These are phyloP conservation scores for Colletotrichum sp. DNA, from an alignment of 2,329 filamentous ascomycete species.

Conservation along the genomic window DNA sequence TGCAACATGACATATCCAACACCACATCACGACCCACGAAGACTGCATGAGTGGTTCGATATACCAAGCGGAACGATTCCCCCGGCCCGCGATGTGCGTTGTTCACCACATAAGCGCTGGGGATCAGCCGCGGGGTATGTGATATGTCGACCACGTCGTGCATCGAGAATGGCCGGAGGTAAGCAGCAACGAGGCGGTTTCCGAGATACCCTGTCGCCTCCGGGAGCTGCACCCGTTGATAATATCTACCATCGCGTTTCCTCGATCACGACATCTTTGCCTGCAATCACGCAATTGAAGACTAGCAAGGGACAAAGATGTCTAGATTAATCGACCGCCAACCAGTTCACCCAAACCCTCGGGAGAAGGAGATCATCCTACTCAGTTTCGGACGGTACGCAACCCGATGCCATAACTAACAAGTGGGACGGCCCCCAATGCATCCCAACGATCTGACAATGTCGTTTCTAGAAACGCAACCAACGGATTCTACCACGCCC, in stretches of 20 bases:
- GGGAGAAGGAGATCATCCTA: conserved; percentile 39
- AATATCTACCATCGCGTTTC: background rate
- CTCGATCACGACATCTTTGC: background rate
- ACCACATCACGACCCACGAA: background rate
- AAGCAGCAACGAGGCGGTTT: background rate
- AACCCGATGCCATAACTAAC: background rate
- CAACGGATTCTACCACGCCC: conserved; percentile 36
- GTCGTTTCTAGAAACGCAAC: conserved; percentile 34
- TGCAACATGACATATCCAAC: background rate
- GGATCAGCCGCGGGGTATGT: background rate
- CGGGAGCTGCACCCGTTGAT: background rate
- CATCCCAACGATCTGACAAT: background rate
- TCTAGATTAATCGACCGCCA: conserved; percentile 38
- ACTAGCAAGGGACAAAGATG: conserved; percentile 26
- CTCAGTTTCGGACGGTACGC: conserved; percentile 41
- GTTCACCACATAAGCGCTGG: background rate
- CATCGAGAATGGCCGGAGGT: background rate
- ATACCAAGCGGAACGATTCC: background rate
- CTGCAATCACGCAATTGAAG: background rate
- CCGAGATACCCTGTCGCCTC: background rate
- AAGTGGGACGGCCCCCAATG: background rate
- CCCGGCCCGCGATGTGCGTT: background rate
- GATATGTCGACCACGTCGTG: background rate
- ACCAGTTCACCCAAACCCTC: conserved; percentile 32
- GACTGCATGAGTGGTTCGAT: background rate